phyloP scores from a whole-genome alignment of 495 filamentous ascomycete genomes.

The Annulohypoxylon maeteangense region DNA sequence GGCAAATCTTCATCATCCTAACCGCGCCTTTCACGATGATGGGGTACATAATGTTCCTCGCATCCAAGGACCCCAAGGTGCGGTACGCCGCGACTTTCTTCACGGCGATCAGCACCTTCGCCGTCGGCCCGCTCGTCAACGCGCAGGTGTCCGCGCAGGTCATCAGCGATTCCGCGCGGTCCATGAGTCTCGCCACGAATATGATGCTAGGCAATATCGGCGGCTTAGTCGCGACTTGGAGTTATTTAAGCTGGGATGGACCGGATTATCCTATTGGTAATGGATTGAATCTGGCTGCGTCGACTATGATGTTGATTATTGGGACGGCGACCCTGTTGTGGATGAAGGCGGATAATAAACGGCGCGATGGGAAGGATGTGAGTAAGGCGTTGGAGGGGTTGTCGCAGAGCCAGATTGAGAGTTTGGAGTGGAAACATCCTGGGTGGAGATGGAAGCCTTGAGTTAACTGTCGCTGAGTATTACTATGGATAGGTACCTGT shows the following conservation, averaged over 20 bases:
- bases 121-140: constrained; percentile 71
- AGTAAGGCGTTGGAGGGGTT: constrained; percentile 66
- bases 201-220: constrained; percentile 81
- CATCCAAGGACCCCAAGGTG: constrained; percentile 59
- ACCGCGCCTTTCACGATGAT: constrained; percentile 67
- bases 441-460: constrained; percentile 72
- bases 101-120: constrained; percentile 73
- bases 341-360: constrained; percentile 73
- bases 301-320: constrained; percentile 62
- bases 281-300: constrained; percentile 74
- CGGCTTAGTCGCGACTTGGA: constrained; percentile 76
- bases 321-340: constrained; percentile 60
- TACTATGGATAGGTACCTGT: no score
- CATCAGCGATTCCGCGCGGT: constrained; percentile 73
- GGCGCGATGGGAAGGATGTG: constrained; percentile 63
- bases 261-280: constrained; percentile 80
- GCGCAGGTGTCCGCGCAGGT: constrained; percentile 76
- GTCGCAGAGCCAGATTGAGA: constrained; percentile 66
- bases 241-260: constrained; percentile 70
- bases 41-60: constrained; percentile 79
- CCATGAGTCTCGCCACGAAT: constrained; percentile 70
- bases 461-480: not conserved
- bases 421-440: constrained; percentile 79
- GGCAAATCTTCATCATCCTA: constrained; percentile 71
- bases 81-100: constrained; percentile 80